Evolutionary conservation across 768 basidiomycete species (phyloP).

Genomic region (Lentinula guzmanii): DNA sequence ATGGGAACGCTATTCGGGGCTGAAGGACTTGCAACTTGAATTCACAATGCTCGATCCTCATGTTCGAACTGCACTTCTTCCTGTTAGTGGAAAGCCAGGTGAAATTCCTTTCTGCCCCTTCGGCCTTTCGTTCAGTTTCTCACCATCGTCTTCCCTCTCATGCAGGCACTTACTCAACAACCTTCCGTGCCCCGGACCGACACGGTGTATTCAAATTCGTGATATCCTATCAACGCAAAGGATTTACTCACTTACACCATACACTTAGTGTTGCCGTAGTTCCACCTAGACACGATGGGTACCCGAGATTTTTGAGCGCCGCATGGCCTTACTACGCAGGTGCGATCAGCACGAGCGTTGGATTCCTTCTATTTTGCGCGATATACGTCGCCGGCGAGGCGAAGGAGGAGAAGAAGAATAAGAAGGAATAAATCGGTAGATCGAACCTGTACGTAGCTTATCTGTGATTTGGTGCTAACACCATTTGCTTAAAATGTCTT

Average conservation of each 20-base stretch:
- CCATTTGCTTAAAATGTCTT: neutral
- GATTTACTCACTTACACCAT: slow-evolving; percentile 73
- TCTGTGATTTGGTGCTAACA: neutral
- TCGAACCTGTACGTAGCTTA: no score
- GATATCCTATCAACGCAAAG: slow-evolving; percentile 85
- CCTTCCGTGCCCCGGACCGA: slow-evolving; percentile 87
- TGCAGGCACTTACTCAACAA: slow-evolving; percentile 49
- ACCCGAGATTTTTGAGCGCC: slow-evolving; percentile 90
- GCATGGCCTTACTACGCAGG: slow-evolving; percentile 96
- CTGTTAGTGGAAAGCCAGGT: slow-evolving; percentile 51
- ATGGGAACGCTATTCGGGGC: slow-evolving; percentile 70
- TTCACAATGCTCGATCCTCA: slow-evolving; percentile 99
- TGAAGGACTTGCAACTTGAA: slow-evolving; percentile 84
- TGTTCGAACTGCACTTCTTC: slow-evolving; percentile 70
- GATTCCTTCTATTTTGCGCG: slow-evolving; percentile 80
- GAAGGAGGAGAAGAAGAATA: slow-evolving; percentile 39
- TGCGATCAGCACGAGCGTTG: slow-evolving; percentile 82
- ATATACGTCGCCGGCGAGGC: slow-evolving; percentile 85
- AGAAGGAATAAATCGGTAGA: neutral
- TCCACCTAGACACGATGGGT: slow-evolving; percentile 91
- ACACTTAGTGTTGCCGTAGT: slow-evolving; percentile 81
- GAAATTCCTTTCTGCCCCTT: slow-evolving; percentile 15
- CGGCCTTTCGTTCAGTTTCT: neutral
- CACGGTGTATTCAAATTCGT: slow-evolving; percentile 99
- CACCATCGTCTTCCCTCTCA: neutral